Base-by-base conservation (phyloP, 140 eudicot species). In the Bidens hawaiensis region DNA sequence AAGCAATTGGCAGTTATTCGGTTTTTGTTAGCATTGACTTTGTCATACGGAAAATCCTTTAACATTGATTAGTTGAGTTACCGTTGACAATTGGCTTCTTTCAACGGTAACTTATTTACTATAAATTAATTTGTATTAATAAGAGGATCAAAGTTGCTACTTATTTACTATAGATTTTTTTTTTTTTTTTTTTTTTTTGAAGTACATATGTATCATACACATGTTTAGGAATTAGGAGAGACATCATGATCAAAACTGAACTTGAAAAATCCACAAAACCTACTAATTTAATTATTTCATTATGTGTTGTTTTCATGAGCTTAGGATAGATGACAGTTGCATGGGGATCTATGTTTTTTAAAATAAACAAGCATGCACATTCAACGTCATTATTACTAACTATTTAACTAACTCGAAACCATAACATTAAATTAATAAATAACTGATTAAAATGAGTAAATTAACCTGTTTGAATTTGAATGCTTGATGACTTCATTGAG, bases 321-420 rank as follows among this genome's bases (percentile, higher is more conserved):
- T 69, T 15, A 45, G 49, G 25, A 25, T 62, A 31, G 60, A 56
- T 34, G 40, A 71, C 28, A 52, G 16, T 30, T 63, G 66, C 31
- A 72, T 64, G 65, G 71, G 65, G 65, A 63, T 72, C 59, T 42
- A 72, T 53, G 60, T 63, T 43, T 63, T 19, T 40, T 41, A 15
- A n/a, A n/a, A n/a, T n/a, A 72, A 9, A 10, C 57, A 26, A 72
- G 65, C 60, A 40, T 62, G 41, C 69, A 63, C 50, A 62, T 71
- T 53, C 14, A 63, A 42, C 63, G 71, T 2, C 54, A 26, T 21
- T 36, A 16, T 24, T 24, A 48, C 11, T 49, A 23, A n/a, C n/a
- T n/a, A n/a, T n/a, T n/a, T 49, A 23, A 70, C 69, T 16, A 49
- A 60, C 69, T 34, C 52, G 69, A 70, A 36, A 36, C 51, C 61